Evolutionary conservation across 2,329 filamentous ascomycete species (phyloP).

Genomic region (Xylariaceae sp.): DNA sequence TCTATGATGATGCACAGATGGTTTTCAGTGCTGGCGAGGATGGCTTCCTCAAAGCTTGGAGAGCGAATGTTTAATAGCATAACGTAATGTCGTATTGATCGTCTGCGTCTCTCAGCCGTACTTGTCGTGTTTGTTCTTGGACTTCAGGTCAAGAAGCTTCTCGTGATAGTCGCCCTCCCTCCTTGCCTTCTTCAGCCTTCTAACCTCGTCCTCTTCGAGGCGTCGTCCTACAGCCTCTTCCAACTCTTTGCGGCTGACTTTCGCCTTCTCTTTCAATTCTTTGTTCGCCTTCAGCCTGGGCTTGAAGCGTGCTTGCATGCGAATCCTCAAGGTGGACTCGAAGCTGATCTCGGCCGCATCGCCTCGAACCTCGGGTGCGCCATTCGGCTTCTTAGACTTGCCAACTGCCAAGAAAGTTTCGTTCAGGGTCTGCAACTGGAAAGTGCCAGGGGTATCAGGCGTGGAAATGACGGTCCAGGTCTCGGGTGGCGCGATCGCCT

Average conservation of each 20-base stretch:
- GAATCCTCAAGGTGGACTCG: conserved; percentile 68
- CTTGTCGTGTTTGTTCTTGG: conserved; percentile 92
- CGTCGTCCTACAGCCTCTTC: conserved; percentile 73
- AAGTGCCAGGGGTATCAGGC: conserved; percentile 62
- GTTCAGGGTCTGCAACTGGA: conserved; percentile 67
- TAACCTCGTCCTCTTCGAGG: conserved; percentile 81
- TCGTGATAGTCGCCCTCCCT: conserved; percentile 89
- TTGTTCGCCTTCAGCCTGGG: conserved; percentile 72
- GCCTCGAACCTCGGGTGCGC: conserved; percentile 63
- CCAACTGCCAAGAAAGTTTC: conserved; percentile 65
- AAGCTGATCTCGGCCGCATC: conserved; percentile 65
- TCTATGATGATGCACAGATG: conserved; percentile 54
- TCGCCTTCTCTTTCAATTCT: conserved; percentile 76
- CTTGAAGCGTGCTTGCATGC: conserved; percentile 95
- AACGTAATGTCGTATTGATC: conserved; percentile 6
- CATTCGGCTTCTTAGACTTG: conserved; percentile 45
- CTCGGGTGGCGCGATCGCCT: conserved; percentile 80
- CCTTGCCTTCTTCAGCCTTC: conserved; percentile 72
- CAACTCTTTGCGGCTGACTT: conserved; percentile 79
- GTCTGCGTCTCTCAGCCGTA: conserved; percentile 42
- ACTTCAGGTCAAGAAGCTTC: conserved; percentile 75
- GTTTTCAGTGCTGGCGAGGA: conserved; percentile 57
- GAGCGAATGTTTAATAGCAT: conserved; percentile 30
- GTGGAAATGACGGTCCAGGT: conserved; percentile 65
- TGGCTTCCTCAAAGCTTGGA: conserved; percentile 53